phyloP scores from a whole-genome alignment of 2,329 filamentous ascomycete genomes.

The Aspergillus niger region DNA sequence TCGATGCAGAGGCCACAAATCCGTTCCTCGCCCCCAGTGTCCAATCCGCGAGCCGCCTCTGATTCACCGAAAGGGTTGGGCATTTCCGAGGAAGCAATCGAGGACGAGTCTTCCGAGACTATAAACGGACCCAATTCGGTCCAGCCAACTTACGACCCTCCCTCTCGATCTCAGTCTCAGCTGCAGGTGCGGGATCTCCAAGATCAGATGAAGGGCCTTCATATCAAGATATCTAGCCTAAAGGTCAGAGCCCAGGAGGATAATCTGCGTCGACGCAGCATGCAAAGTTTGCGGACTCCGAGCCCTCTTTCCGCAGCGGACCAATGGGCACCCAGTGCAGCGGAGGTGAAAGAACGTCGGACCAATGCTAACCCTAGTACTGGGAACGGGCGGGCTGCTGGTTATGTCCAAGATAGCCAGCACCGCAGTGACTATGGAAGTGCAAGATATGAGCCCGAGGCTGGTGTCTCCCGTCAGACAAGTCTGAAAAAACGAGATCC shows the following conservation, averaged over 20 bases:
- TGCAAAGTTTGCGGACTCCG: slow-evolving; percentile 72
- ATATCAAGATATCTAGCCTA: slow-evolving; percentile 78
- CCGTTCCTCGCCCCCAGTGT: slow-evolving; percentile 7
- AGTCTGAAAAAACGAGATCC: slow-evolving; percentile 1
- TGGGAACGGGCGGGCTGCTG: slow-evolving; percentile 39
- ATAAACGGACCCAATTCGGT: slow-evolving; percentile 39
- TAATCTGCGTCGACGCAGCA: slow-evolving; percentile 72
- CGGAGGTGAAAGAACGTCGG: slow-evolving; percentile 38
- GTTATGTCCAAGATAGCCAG: slow-evolving; percentile 24
- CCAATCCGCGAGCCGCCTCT: slow-evolving; percentile 22
- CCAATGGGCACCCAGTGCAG: slow-evolving; percentile 52
- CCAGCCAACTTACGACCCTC: slow-evolving; percentile 44
- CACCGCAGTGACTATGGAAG: slow-evolving; percentile 25
- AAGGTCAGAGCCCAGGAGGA: slow-evolving; percentile 79
- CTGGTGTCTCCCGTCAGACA: slow-evolving; percentile 7
- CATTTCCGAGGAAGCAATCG: slow-evolving; percentile 28
- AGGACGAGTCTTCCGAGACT: slow-evolving; percentile 27
- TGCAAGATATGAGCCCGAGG: slow-evolving; percentile 14
- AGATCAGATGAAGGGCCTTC: slow-evolving; percentile 81
- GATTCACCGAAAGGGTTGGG: slow-evolving; percentile 31
- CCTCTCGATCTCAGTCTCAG: slow-evolving; percentile 70
- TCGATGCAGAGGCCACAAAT: slow-evolving; percentile 33
- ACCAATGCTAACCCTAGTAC: slow-evolving; percentile 39
- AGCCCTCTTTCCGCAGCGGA: slow-evolving; percentile 79
- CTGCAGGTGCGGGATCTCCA: slow-evolving; percentile 73